Base-by-base conservation (phyloP, 106 monocot species). In the Dioscorea alata region DNA sequence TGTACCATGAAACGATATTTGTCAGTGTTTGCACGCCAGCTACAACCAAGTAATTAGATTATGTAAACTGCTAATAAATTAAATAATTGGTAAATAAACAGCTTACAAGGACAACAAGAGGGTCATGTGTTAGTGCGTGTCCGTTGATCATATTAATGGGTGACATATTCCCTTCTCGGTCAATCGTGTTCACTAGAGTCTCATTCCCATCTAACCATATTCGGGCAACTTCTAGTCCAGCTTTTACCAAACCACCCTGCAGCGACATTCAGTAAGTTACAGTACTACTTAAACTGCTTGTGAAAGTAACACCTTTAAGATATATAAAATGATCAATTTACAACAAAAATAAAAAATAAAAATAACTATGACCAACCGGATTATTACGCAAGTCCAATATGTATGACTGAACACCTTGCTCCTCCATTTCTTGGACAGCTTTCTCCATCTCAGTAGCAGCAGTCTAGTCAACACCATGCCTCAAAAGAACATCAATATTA, bases 171-270 rank as follows among this genome's bases (percentile, higher is more conserved):
- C 92, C 96, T 48, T 97, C 89, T 8, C 92, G 74, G 34, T 97
- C 96, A 59, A 97, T 78, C 48, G 96, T 92, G 82, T 97, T 97
- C 35, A 97, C 96, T 8, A 97, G 75, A 54, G 80, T 97, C 68
- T 89, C 88, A 71, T 92, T 82, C 23, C 92, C 96, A 69, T 97
- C 96, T 72, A 97, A 73, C 96, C 96, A 97, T 70, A 97, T 97
- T 75, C 92, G 84, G 33, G 96, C 96, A 69, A 97, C 89, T 76
- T 97, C 96, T 4, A 97, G 76, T 72, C 96, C 96, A 64, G 92
- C 84, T 78, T 80, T 92, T n/a, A 97, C 84, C n/a, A 97, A 70
- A 52, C 96, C 92, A 60, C 96, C 96, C 96, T 97, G 73, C 19
- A 66, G 20, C 70, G 52, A 50, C 25, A 24, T 22, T 28, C 17